Percentiles rank a stretch among this genome's conserved stretches.
Evolutionary conservation across 2,329 filamentous ascomycete genomes (phyloP).

Genomic region (Simplicillium aogashimaense): DNA sequence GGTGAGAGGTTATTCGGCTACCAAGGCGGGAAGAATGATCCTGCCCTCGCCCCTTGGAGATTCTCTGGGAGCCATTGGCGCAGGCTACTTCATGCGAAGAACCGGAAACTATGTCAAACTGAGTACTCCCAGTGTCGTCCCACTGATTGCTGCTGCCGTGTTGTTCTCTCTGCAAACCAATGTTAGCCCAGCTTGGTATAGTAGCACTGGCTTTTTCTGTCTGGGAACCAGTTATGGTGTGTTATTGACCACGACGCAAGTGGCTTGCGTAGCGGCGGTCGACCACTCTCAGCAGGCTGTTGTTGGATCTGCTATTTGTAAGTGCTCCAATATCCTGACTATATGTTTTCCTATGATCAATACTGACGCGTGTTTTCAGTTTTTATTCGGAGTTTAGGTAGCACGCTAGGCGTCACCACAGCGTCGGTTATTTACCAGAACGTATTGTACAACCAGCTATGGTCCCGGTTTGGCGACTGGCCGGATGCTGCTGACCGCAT

Average conservation of each 20-base stretch:
- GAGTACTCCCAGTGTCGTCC: constrained; percentile 40
- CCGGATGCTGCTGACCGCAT: no score
- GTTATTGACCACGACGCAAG: constrained; percentile 72
- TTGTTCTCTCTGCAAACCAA: no score
- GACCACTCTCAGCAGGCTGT: constrained; percentile 79
- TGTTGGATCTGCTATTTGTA: constrained; percentile 70
- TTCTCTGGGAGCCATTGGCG: constrained; percentile 59
- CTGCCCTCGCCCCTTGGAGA: constrained; percentile 67
- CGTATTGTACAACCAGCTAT: constrained; percentile 56
- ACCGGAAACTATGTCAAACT: constrained; percentile 58
- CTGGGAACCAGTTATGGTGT: constrained; percentile 65
- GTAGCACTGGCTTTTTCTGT: constrained; percentile 60
- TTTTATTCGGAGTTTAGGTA: constrained; percentile 33
- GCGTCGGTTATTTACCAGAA: constrained; percentile 82
- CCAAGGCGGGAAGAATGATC: constrained; percentile 59
- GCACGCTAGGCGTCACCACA: constrained; percentile 38
- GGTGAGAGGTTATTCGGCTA: constrained; percentile 60
- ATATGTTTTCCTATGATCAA: no score
- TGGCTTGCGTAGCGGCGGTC: constrained; percentile 74
- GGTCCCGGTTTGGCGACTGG: constrained; percentile 54
- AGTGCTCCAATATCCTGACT: constrained; percentile 10
- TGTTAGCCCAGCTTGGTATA: constrained; percentile 41
- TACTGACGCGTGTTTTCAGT: constrained; percentile 17
- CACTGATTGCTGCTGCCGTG: constrained; percentile 14
- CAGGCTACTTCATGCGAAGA: constrained; percentile 65